Percentiles rank a stretch among this genome's conserved stretches.
Conservation (phyloP, 2,329 filamentous ascomycete species). For the Orbilia javanica region DNA sequence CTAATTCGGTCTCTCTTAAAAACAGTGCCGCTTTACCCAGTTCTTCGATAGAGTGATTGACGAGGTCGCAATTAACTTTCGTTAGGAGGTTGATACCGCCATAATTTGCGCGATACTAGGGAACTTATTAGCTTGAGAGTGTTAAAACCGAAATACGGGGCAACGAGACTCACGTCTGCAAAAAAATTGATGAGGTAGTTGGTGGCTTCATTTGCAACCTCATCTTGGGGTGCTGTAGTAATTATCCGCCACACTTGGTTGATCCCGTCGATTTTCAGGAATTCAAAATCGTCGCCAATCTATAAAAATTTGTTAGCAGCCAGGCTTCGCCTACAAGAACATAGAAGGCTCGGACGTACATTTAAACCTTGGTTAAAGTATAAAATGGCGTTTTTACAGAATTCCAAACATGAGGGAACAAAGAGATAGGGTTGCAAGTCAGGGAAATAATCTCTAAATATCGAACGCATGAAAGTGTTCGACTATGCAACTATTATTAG, state of each 20-base stretch:
- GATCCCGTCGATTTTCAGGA: constrained; percentile 70
- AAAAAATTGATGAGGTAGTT: constrained; percentile 80
- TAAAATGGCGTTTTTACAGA: constrained; percentile 61
- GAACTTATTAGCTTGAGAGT: constrained; percentile 3
- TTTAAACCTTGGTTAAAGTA: constrained; percentile 60
- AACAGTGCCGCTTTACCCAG: constrained; percentile 36
- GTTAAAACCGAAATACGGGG: background rate
- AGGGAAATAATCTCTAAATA: constrained; percentile 61
- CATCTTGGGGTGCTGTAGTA: constrained; percentile 74
- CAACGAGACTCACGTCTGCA: constrained; percentile 67
- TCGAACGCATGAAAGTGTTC: constrained; percentile 49
- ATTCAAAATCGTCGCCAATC: constrained; percentile 62
- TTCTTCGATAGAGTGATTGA: constrained; percentile 51
- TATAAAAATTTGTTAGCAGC: constrained; percentile 3
- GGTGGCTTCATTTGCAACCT: constrained; percentile 77
- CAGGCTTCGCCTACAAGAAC: too few relatives aligned
- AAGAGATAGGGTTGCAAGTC: constrained; percentile 60
- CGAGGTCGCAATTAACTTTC: constrained; percentile 53
- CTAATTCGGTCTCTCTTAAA: constrained; percentile 4
- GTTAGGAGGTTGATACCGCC: constrained; percentile 33
- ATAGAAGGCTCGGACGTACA: constrained; percentile 25
- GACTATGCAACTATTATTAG: constrained; percentile 23
- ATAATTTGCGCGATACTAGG: constrained; percentile 35
- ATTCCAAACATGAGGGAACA: constrained; percentile 60
- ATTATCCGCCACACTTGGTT: constrained; percentile 89